A percentile compares a stretch with the other conserved stretches of the same genome.
phyloP scores from a whole-genome alignment of 2,329 filamentous ascomycete species.

The Hypoxylon sp. region DNA sequence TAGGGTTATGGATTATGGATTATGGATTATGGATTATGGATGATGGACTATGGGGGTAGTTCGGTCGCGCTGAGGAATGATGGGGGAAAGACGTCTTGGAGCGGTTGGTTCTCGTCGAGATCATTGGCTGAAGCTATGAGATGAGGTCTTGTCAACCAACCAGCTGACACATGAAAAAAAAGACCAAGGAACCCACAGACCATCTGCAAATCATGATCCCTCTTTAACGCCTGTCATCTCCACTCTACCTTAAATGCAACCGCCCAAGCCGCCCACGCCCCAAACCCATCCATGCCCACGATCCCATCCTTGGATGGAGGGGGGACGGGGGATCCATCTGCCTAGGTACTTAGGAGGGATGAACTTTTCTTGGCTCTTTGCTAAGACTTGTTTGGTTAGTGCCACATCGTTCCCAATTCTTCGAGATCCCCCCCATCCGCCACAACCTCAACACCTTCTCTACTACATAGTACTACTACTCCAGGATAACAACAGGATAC shows the following conservation, averaged over 20 bases:
- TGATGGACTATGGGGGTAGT: no score
- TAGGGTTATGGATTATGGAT: slow-evolving; percentile 27
- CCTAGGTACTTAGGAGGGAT: no score
- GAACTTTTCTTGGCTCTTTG: neutral
- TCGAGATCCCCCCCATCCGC: no score
- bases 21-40: no score
- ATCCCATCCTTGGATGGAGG: slow-evolving; percentile 34
- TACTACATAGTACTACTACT: slow-evolving; percentile 11
- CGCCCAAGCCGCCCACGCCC: slow-evolving; percentile 40
- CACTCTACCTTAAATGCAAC: slow-evolving; percentile 42
- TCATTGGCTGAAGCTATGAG: slow-evolving; percentile 40
- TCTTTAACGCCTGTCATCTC: slow-evolving; percentile 40
- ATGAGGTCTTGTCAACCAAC: slow-evolving; percentile 46
- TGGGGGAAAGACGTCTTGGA: slow-evolving; percentile 6
- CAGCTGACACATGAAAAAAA: slow-evolving; percentile 48
- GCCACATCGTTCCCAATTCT: slow-evolving; percentile 1
- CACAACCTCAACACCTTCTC: no score
- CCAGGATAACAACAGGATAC: slow-evolving; percentile 29
- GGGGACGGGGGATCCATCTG: slow-evolving; percentile 21
- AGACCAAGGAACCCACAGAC: slow-evolving; percentile 45
- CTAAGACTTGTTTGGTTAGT: slow-evolving; percentile 22
- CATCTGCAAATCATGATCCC: slow-evolving; percentile 50
- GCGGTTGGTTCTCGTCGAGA: slow-evolving; percentile 11
- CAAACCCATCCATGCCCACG: slow-evolving; percentile 29
- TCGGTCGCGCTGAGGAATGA: no score